phyloP scores from a whole-genome alignment of 2,329 filamentous ascomycete species.

The Hymenoscyphus repandus region DNA sequence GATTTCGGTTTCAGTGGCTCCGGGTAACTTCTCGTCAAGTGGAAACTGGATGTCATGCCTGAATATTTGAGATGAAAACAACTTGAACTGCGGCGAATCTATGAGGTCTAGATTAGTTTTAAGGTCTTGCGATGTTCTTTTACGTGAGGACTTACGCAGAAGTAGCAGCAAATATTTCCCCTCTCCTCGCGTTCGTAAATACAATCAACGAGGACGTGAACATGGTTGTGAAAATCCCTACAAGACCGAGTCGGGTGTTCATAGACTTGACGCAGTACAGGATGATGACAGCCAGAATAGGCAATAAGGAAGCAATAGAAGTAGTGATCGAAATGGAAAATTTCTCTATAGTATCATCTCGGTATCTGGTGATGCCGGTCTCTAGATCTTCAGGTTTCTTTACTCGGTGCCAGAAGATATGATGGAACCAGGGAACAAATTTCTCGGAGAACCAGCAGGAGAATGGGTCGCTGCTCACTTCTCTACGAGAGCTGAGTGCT shows the following conservation, averaged over 20 bases:
- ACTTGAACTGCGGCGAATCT: not conserved
- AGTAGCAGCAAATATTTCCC: slow-evolving; percentile 30
- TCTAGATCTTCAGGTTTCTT: slow-evolving; percentile 3
- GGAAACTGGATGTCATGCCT: too few species aligned
- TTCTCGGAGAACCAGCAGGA: slow-evolving; percentile 17
- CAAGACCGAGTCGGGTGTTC: slow-evolving; percentile 20
- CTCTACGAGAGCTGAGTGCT: slow-evolving; percentile 15
- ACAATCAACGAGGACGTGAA: slow-evolving; percentile 25
- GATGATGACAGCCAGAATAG: slow-evolving; percentile 25
- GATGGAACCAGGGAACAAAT: slow-evolving; percentile 20
- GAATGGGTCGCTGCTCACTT: slow-evolving; percentile 11
- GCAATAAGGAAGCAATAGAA: slow-evolving; percentile 27
- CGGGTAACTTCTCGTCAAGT: too few species aligned
- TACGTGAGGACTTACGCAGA: slow-evolving; percentile 21
- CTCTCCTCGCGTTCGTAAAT: slow-evolving; percentile 24
- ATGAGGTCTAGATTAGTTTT: not conserved
- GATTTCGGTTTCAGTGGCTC: too few species aligned
- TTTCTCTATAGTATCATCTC: slow-evolving; percentile 7
- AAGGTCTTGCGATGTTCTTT: not conserved
- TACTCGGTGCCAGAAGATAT: not conserved
- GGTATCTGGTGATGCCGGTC: slow-evolving; percentile 9
- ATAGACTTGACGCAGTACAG: slow-evolving; percentile 27
- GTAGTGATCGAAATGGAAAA: slow-evolving; percentile 21
- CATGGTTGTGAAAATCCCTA: slow-evolving; percentile 23
- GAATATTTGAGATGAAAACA: not conserved